Base-by-base conservation (phyloP, 2,329 filamentous ascomycete species). In the Apiospora pterosperma region DNA sequence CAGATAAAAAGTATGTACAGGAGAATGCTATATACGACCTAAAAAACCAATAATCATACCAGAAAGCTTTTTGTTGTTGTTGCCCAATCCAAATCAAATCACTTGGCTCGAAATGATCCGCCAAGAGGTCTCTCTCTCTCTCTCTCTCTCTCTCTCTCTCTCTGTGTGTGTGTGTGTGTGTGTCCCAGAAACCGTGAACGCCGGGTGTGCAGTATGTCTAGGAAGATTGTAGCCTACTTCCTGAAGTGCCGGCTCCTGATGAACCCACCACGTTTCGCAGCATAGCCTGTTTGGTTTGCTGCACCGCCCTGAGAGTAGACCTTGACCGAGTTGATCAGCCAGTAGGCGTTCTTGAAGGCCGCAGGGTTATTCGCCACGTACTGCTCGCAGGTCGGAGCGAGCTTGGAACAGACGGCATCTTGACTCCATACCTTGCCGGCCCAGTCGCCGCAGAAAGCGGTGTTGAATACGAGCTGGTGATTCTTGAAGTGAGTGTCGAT, bases 371-470 rank as follows among this genome's bases (percentile, higher is more conserved):
- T 80, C 63, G 82, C 82, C 25, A 97, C 93, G 75, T 88, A 97
- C 28, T 87, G 85, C 34, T 88, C 74, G 80, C 94, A 97, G 0
- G 88, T 89, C 42, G 77, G 67, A 0, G 87, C 91, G 69, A 87
- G 81, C 44, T 83, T 78, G 1, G 83, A 78, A 76, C 91, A 94
- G 52, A 84, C 82, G 5, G 77, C 67, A 66, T 88, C 83, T 36
- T 76, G 72, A 60, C 73, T 72, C 90, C 91, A 97, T 38, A 89
- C 87, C 48, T 80, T 75, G 28, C 92, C 92, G 8, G 93, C 93
- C 93, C 93, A 97, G 73, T 90, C 87, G 23, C 94, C 94, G 77
- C 94, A 97, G 76, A 97, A 92, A 6, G 91, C 91, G 0, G 89
- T 96, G 78, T 95, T 88, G 76, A 96, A 89, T 68, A 95, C 86